phyloP scores from a whole-genome alignment of 306 rosid genomes.

The Vigna trinervia region DNA sequence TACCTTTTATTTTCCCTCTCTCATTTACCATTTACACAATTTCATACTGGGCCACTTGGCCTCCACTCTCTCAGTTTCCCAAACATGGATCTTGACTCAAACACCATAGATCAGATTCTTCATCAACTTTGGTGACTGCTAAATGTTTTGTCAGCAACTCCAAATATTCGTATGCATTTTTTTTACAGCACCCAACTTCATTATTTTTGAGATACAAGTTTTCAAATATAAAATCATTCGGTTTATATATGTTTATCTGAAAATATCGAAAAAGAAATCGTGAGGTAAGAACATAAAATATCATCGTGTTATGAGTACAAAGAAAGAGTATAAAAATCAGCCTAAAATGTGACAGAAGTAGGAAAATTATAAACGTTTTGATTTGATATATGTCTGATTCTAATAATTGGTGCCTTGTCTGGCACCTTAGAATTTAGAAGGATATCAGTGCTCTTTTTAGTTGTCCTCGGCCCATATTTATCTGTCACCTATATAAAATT shows the following conservation, averaged over 20 bases:
- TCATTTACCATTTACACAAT: background rate
- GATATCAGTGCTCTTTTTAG: background rate
- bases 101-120: background rate
- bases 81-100: background rate
- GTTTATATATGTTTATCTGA: background rate
- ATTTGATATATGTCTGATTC: background rate
- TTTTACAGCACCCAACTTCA: no score
- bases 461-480: background rate
- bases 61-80: background rate
- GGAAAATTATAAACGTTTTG: background rate
- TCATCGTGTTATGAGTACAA: background rate
- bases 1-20: background rate
- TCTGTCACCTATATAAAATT: background rate
- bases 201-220: no score
- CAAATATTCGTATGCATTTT: no score
- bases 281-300: background rate
- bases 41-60: background rate
- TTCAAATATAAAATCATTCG: background rate
- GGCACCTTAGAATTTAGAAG: background rate
- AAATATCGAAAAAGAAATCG: background rate
- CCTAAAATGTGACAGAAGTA: background rate
- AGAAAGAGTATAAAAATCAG: slow-evolving; percentile 2
- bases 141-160: no score
- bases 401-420: slow-evolving; percentile 2
- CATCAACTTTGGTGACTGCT: no score